phyloP scores from a whole-genome alignment of 306 rosid genomes.

The Quercus parvula region DNA sequence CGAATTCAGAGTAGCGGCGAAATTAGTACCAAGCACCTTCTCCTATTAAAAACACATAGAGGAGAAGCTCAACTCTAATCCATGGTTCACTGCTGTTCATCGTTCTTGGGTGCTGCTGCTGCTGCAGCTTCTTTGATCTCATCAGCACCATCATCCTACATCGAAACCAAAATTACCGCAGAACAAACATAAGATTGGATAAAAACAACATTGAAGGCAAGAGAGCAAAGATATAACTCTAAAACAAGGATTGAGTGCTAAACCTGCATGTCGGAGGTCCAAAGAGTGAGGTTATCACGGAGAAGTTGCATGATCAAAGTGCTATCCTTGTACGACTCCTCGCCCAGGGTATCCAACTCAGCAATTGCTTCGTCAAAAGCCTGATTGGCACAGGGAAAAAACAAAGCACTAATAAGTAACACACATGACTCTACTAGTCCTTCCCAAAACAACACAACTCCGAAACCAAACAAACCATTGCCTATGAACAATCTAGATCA shows the following conservation, averaged over 20 bases:
- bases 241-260: not conserved
- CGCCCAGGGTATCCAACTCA: slow-evolving; percentile 95
- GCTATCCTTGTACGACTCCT: slow-evolving; percentile 98
- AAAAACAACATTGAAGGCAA: not conserved
- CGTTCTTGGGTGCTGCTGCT: slow-evolving; percentile 61
- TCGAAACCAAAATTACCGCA: not conserved
- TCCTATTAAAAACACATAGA: slow-evolving; percentile 70
- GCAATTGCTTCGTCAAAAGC: slow-evolving; percentile 99
- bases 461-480: not conserved
- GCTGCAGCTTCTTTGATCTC: slow-evolving; percentile 72
- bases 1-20: slow-evolving; percentile 40
- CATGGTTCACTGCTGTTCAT: slow-evolving; percentile 60
- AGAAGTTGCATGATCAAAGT: slow-evolving; percentile 99
- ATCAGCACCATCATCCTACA: slow-evolving; percentile 93
- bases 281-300: slow-evolving; percentile 97
- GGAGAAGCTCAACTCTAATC: slow-evolving; percentile 68
- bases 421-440: not conserved
- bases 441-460: not conserved
- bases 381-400: slow-evolving; percentile 29
- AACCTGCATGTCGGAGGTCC: slow-evolving; percentile 99
- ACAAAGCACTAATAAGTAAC: not conserved
- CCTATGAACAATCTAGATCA: not conserved
- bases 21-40: slow-evolving; percentile 56
- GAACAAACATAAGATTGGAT: not conserved
- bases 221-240: not conserved